Base-by-base conservation (phyloP, 257 asterid genomes). In the Mentha longifolia region DNA sequence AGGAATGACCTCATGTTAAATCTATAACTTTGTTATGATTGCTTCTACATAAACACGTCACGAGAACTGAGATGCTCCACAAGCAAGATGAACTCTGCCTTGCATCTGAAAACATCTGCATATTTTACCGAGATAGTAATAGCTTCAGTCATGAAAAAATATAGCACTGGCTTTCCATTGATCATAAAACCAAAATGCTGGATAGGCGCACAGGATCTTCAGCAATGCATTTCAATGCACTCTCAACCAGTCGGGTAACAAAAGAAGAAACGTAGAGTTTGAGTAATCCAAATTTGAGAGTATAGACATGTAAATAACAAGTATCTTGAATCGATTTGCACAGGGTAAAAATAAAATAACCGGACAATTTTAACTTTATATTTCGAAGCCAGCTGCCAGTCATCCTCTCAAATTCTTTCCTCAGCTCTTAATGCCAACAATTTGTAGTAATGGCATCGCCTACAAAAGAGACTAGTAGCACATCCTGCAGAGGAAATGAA, bases 401-500 rank as follows among this genome's bases (percentile, higher is more conserved):
- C 69, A 61, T 49, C 70, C 65, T 65, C 63, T 65, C 68, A 68
- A 68, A 65, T n/a, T 57, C 25, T 22, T 22, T 22, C 25, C 25
- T 22, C 25, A 22, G 25, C 25, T 0, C 25, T 22, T 22, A 22
- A 22, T 22, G 25, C 25, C 25, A 22, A 22, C 68, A 68, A 60
- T n/a, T 57, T 47, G 73, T 43, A 31, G 20, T 63, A 20, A 59
- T 43, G 72, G 28, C 56, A 17, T 35, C 35, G 39, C 50, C 76
- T 17, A 8, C 56, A 63, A 14, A 70, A 51, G 68, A 43, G 68
- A 31, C 33, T 76, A 72, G 46, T 51, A 61, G 41, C 58, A 73
- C 30, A 22, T 47, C 75, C 85, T 77, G 75, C 76, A 81, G 49
- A 43, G 41, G 30, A 55, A 63, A 52, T 45, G 52, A 64, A 51